These are phyloP conservation scores for Botryotinia globosa DNA, from an alignment of 2,329 filamentous ascomycete species.

Conservation along the genomic window DNA sequence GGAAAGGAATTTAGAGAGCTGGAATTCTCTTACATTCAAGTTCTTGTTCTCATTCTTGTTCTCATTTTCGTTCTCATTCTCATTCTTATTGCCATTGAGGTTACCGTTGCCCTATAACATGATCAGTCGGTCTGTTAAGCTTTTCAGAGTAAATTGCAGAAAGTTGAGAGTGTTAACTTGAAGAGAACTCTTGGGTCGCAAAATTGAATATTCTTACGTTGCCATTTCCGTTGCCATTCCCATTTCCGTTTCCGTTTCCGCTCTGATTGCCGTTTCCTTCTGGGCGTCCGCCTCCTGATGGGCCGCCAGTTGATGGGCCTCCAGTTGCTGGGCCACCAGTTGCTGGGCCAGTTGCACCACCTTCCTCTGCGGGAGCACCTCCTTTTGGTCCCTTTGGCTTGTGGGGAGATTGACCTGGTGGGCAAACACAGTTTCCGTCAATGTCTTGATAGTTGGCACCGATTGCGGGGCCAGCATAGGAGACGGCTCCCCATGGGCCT, in stretches of 20 bases:
- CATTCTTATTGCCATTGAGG: neutral
- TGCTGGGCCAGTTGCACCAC: neutral
- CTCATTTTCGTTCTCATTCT: neutral
- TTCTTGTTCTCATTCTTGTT: neutral
- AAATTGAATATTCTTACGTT: neutral
- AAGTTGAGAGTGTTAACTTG: neutral
- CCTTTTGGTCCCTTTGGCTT: neutral
- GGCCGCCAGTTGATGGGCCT: too few species aligned
- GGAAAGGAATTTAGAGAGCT: neutral
- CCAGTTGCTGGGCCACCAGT: neutral
- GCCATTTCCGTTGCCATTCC: neutral
- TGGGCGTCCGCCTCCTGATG: neutral
- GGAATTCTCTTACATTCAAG: neutral
- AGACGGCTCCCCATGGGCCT: neutral
- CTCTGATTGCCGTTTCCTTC: neutral
- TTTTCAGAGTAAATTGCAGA: too few species aligned
- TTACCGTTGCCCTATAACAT: neutral
- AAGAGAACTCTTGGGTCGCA: too few species aligned
- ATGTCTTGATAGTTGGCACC: conserved; percentile 7
- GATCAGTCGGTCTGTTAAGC: neutral
- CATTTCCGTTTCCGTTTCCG: neutral
- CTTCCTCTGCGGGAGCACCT: neutral
- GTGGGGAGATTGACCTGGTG: neutral
- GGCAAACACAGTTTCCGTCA: conserved; percentile 4
- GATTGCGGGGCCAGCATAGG: neutral